A percentile compares a stretch with the other conserved stretches of the same genome.
Conservation (phyloP, 2,329 filamentous ascomycete species). For the Coniosporium tulheliwenetii region DNA sequence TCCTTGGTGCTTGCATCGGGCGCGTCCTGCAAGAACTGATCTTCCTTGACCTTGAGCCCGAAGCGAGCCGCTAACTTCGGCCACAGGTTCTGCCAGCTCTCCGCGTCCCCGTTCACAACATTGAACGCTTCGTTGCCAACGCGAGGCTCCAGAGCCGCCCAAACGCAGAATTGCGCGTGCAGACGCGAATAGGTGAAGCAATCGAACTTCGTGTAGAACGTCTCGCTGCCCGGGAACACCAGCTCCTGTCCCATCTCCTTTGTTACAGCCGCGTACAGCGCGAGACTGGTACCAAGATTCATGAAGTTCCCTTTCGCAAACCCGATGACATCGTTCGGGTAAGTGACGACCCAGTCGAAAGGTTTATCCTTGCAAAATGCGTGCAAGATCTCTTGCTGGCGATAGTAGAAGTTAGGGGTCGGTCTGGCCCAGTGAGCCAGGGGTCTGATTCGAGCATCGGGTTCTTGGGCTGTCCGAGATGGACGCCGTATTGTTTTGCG, state of each 20-base stretch:
- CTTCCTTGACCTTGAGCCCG: constrained; percentile 15
- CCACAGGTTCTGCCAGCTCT: constrained; percentile 28
- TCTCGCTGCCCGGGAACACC: constrained; percentile 13
- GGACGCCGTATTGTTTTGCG: constrained; percentile 37
- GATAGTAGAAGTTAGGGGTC: constrained; percentile 37
- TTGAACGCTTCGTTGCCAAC: constrained; percentile 26
- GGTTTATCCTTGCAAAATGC: constrained; percentile 12
- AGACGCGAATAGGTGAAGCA: constrained; percentile 12
- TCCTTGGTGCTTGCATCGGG: constrained; percentile 3
- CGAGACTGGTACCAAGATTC: constrained; percentile 15
- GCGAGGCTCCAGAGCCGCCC: constrained; percentile 15
- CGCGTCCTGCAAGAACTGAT: constrained; percentile 8
- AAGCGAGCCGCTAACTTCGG: constrained; percentile 22
- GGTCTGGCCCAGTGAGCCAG: constrained; percentile 21
- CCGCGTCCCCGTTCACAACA: constrained; percentile 24
- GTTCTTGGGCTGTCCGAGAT: constrained; percentile 31
- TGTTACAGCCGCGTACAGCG: constrained; percentile 13
- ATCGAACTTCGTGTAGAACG: constrained; percentile 16
- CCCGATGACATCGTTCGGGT: constrained; percentile 30
- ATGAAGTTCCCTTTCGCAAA: constrained; percentile 23
- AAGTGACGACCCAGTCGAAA: constrained; percentile 27
- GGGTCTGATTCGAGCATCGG: constrained; percentile 33
- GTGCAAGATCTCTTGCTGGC: constrained; percentile 29
- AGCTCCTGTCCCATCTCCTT: constrained; percentile 13
- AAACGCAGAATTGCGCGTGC: constrained; percentile 15